Conservation (phyloP, 208 protist species). For the Wallacemonas sp. region DNA sequence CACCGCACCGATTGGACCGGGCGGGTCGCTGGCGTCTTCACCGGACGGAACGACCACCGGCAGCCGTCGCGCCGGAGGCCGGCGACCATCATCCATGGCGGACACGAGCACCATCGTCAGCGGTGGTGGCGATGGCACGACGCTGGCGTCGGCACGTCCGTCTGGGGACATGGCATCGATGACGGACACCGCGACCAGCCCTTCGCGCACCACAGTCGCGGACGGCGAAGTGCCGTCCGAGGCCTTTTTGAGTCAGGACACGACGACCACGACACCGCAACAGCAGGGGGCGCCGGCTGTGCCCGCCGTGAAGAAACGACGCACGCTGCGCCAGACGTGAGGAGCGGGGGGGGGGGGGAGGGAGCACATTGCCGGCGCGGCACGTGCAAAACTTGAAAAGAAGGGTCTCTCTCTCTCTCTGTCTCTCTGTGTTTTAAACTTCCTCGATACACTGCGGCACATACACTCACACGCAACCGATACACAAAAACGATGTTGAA, state of each 20-base stretch:
- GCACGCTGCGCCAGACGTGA: slow-evolving; percentile 80
- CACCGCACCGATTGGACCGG: background rate
- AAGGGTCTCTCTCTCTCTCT: too few species aligned
- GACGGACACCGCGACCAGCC: slow-evolving; percentile 11
- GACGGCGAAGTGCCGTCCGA: slow-evolving; percentile 1
- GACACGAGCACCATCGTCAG: background rate
- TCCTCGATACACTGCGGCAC: too few species aligned
- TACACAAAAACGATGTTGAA: too few species aligned
- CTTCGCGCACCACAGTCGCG: slow-evolving; percentile 16
- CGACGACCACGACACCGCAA: slow-evolving; percentile 20
- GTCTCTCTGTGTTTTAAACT: too few species aligned
- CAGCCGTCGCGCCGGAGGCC: background rate
- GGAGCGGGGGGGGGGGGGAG: too few species aligned
- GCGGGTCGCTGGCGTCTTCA: background rate
- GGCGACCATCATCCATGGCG: background rate
- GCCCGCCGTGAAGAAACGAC: slow-evolving; percentile 78
- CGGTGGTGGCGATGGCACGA: background rate
- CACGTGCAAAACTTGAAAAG: too few species aligned
- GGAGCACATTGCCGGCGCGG: too few species aligned
- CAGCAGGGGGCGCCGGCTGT: slow-evolving; percentile 6
- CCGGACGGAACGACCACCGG: background rate
- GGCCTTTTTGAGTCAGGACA: background rate
- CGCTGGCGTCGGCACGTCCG: too few species aligned
- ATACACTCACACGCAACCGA: too few species aligned
- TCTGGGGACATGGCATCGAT: background rate